Conservation (phyloP, 768 basidiomycete genomes). For the Boletus huronensis region DNA sequence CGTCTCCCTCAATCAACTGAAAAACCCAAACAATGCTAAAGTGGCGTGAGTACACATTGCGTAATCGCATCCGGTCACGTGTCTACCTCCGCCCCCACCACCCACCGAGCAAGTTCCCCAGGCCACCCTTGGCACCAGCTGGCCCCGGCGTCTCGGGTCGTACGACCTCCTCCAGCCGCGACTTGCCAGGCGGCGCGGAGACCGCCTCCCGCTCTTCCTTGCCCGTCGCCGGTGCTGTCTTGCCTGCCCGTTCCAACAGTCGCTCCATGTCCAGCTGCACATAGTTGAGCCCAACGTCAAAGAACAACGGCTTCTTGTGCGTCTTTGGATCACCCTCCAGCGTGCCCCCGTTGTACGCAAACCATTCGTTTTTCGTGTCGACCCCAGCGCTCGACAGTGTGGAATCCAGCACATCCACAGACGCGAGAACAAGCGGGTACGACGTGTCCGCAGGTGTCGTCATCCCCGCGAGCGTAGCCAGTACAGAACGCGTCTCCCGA, state of each 20-base stretch:
- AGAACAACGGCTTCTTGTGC: slow-evolving; percentile 85
- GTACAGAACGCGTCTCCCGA: slow-evolving; percentile 61
- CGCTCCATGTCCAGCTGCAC: slow-evolving; percentile 81
- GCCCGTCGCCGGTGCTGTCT: slow-evolving; percentile 30
- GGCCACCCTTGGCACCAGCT: slow-evolving; percentile 44
- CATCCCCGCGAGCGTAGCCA: slow-evolving; percentile 47
- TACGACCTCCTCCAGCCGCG: slow-evolving; percentile 54
- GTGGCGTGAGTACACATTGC: slow-evolving; percentile 22
- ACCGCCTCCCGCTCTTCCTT: slow-evolving; percentile 16
- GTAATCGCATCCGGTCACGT: slow-evolving; percentile 18
- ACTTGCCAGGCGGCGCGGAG: slow-evolving; percentile 37
- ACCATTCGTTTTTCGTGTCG: slow-evolving; percentile 72
- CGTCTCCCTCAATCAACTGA: slow-evolving; percentile 9
- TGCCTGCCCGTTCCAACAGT: slow-evolving; percentile 68
- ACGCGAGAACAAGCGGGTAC: slow-evolving; percentile 48
- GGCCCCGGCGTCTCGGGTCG: slow-evolving; percentile 49
- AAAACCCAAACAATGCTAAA: slow-evolving; percentile 14
- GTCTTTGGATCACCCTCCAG: slow-evolving; percentile 41
- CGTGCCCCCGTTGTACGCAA: slow-evolving; percentile 69
- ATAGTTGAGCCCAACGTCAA: slow-evolving; percentile 93
- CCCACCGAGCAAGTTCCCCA: slow-evolving; percentile 68
- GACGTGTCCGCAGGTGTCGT: slow-evolving; percentile 38
- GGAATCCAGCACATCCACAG: slow-evolving; percentile 52
- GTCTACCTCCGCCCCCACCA: slow-evolving; percentile 65
- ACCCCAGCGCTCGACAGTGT: slow-evolving; percentile 45